A percentile compares a stretch with the other conserved stretches of the same genome.
Evolutionary conservation across 495 filamentous ascomycete species (phyloP).

Genomic region (Pseudoneurospora amorphoporcata): DNA sequence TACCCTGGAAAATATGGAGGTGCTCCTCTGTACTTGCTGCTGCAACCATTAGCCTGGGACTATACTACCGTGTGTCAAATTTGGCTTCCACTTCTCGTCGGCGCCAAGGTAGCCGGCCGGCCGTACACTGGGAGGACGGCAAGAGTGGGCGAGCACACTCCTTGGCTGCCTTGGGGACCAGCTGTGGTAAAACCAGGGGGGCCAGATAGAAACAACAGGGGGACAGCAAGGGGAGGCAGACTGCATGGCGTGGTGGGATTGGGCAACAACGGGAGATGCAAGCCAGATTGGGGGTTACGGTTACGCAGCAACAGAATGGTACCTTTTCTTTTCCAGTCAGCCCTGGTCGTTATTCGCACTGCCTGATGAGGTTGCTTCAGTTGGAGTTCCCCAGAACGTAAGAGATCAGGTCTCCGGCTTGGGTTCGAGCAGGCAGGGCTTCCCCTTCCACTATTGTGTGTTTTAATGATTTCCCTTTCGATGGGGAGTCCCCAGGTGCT

Average conservation of each 20-base stretch:
- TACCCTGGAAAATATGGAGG: background rate
- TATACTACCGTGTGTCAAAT: too few species aligned
- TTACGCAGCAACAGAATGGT: background rate
- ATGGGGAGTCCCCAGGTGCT: background rate
- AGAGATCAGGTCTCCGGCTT: background rate
- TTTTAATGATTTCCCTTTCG: background rate
- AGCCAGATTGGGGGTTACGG: background rate
- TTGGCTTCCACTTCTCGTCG: too few species aligned
- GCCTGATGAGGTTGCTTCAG: background rate
- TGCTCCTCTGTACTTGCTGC: background rate
- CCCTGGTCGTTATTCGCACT: background rate
- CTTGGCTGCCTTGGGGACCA: background rate
- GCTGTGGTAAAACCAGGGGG: background rate
- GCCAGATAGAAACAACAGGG: background rate
- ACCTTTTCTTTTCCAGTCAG: background rate
- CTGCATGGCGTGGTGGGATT: background rate
- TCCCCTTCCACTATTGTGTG: background rate
- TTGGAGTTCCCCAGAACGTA: background rate
- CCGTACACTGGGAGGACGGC: too few species aligned
- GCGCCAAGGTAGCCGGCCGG: too few species aligned
- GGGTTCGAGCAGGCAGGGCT: background rate
- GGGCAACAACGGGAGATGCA: background rate
- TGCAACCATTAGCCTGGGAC: too few species aligned
- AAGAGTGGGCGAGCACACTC: background rate
- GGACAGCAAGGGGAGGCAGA: background rate